These are phyloP conservation scores for Epithemia pelagica DNA, from an alignment of 108 stramenopile species.

Conservation along the genomic window DNA sequence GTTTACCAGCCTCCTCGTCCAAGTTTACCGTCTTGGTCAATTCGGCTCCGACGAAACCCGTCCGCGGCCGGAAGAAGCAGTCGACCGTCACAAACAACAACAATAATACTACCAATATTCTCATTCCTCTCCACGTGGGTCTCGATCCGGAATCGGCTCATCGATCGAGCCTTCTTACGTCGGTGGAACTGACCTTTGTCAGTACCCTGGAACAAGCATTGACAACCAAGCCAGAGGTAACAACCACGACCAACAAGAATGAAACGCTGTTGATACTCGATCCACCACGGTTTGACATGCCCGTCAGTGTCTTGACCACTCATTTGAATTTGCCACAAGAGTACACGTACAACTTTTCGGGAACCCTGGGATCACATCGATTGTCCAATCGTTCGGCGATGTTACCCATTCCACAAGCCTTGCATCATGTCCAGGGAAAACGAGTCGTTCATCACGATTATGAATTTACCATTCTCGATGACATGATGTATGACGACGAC, in stretches of 20 bases:
- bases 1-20: neutral
- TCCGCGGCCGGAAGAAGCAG: neutral
- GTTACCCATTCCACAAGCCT: slow-evolving; percentile 3
- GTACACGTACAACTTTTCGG: neutral
- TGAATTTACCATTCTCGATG: slow-evolving; percentile 6
- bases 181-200: slow-evolving; percentile 2
- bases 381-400: neutral
- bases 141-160: slow-evolving; percentile 2
- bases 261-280: neutral
- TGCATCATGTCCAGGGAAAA: neutral
- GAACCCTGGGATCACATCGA: neutral
- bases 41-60: neutral
- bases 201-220: neutral
- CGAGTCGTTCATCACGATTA: slow-evolving; percentile 7
- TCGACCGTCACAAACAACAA: too few relatives aligned
- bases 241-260: too few relatives aligned
- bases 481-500: neutral
- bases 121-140: neutral
- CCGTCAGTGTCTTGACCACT: neutral
- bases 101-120: too few relatives aligned
- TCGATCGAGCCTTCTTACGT: neutral
- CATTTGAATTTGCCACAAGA: neutral
- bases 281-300: neutral
- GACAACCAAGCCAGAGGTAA: too few relatives aligned
- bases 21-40: slow-evolving; percentile 1